Evolutionary conservation across 2,329 filamentous ascomycete species (phyloP).

Genomic region (Orbilia javanica): DNA sequence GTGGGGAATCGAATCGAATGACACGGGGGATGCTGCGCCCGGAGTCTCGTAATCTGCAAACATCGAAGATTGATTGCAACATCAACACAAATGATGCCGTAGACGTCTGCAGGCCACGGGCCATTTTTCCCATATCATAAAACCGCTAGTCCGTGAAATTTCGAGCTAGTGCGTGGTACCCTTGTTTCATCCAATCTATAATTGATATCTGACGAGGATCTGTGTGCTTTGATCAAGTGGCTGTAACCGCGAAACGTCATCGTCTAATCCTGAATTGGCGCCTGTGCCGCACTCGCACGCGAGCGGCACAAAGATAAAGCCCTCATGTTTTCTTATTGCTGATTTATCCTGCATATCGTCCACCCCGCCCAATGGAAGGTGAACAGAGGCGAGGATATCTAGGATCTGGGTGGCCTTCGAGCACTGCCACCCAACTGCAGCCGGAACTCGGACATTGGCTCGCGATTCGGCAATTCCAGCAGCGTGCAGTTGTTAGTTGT

Average conservation of each 20-base stretch:
- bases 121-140: background rate
- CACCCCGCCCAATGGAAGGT: background rate
- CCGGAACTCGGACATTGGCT: background rate
- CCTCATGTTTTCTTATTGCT: constrained; percentile 2
- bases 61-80: background rate
- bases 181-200: background rate
- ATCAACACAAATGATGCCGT: background rate
- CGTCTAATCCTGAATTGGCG: constrained; percentile 10
- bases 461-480: constrained; percentile 16
- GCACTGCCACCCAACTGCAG: background rate
- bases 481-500: too few species aligned
- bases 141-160: background rate
- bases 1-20: background rate
- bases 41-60: background rate
- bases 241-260: constrained; percentile 14
- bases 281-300: constrained; percentile 2
- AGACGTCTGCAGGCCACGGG: background rate
- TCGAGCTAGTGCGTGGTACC: background rate
- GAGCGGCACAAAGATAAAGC: constrained; percentile 9
- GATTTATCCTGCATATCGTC: background rate
- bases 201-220: background rate
- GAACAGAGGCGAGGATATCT: background rate
- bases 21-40: background rate
- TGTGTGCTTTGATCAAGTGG: background rate
- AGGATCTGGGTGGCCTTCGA: background rate